Conservation (phyloP, 106 monocot species). For the Dendrobium catenatum region DNA sequence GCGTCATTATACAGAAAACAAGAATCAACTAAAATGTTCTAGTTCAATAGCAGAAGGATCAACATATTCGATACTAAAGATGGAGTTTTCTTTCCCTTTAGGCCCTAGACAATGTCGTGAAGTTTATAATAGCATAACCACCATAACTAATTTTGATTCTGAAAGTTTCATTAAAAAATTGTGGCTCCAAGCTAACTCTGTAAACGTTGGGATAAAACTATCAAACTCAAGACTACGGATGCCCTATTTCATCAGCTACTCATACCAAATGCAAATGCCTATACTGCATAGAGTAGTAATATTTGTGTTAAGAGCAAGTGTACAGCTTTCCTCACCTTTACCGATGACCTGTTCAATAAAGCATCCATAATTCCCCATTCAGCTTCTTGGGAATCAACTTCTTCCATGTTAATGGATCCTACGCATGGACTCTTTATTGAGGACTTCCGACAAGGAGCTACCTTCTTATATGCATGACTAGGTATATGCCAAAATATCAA, state of each 20-base stretch:
- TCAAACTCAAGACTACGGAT: background rate
- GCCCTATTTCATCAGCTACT: background rate
- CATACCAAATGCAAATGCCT: background rate
- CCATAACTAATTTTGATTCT: too few species aligned
- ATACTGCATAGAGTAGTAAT: background rate
- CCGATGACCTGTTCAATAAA: constrained; percentile 43
- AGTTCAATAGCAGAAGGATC: too few species aligned
- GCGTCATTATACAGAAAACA: too few species aligned
- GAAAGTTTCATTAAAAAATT: too few species aligned
- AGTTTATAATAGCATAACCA: too few species aligned
- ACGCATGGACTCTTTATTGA: constrained; percentile 51
- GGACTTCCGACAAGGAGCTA: constrained; percentile 41
- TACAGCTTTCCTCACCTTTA: constrained; percentile 45
- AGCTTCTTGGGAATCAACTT: constrained; percentile 73
- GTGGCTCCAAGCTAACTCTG: background rate
- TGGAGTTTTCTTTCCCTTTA: too few species aligned
- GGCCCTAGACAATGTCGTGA: too few species aligned
- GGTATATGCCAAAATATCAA: constrained; percentile 94
- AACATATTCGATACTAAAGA: too few species aligned
- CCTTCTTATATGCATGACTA: constrained; percentile 56
- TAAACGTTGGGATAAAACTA: background rate
- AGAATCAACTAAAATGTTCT: too few species aligned
- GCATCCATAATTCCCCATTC: constrained; percentile 89
- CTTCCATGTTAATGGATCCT: constrained; percentile 78
- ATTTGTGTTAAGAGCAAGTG: background rate